These are phyloP conservation scores for Ustilago bromivora DNA, from an alignment of 1,284 basidiomycete species.

Conservation along the genomic window DNA sequence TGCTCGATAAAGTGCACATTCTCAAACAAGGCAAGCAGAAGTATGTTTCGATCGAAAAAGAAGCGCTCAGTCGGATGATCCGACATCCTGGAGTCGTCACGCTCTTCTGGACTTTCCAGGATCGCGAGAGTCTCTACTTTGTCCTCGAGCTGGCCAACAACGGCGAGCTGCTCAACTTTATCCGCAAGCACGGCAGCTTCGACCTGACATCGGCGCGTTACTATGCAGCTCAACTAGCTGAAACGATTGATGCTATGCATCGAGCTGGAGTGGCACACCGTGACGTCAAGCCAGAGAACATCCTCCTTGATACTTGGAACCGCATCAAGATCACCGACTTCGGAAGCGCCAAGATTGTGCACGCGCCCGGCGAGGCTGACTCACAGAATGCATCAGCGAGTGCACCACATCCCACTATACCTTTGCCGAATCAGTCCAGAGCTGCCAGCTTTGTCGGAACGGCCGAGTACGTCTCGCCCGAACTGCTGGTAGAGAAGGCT, in stretches of 20 bases:
- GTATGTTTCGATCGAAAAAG: conserved; percentile 68
- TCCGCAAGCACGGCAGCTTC: conserved; percentile 63
- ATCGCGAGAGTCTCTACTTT: conserved; percentile 67
- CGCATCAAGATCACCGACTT: conserved; percentile 68
- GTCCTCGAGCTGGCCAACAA: conserved; percentile 67
- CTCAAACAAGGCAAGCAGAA: conserved; percentile 69
- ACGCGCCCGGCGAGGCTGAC: conserved; percentile 22
- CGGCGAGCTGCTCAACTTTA: conserved; percentile 64
- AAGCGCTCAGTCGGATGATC: conserved; percentile 65
- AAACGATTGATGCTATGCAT: conserved; percentile 65
- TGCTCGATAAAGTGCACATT: conserved; percentile 69
- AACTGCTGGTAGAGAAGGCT: conserved; percentile 80
- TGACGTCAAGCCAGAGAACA: conserved; percentile 67
- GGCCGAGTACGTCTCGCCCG: conserved; percentile 94
- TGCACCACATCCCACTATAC: background rate
- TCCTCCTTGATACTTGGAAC: conserved; percentile 59
- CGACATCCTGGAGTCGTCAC: conserved; percentile 66
- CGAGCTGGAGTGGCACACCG: conserved; percentile 63
- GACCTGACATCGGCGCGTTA: conserved; percentile 52
- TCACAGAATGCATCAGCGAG: background rate
- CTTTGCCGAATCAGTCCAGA: conserved; percentile 6
- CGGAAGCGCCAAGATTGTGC: conserved; percentile 65
- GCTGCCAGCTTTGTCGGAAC: conserved; percentile 93
- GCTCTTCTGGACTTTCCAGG: conserved; percentile 68
- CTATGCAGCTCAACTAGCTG: conserved; percentile 64